Evolutionary conservation across 2,329 filamentous ascomycete genomes (phyloP).

Genomic region (Nakataea oryzae): DNA sequence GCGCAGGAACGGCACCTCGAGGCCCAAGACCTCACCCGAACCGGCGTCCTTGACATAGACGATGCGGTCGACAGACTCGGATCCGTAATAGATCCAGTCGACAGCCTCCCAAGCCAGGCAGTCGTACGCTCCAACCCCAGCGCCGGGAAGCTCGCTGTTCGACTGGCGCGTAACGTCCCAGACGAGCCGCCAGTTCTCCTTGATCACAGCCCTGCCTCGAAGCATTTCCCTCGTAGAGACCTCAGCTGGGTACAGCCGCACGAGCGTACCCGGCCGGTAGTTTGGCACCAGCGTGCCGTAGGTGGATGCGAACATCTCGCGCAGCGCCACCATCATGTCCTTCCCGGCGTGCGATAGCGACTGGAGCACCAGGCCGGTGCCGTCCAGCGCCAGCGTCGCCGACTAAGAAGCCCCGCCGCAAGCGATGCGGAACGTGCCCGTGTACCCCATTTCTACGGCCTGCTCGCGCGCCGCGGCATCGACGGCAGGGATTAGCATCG

Average conservation of each 20-base stretch:
- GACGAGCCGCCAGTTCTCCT: constrained; percentile 11
- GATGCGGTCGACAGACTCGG: constrained; percentile 10
- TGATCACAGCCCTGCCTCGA: constrained; percentile 5
- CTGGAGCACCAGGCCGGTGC: neutral
- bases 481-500: constrained; percentile 9
- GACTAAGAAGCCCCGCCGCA: constrained; percentile 2
- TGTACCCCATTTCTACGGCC: constrained; percentile 6
- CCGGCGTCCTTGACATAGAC: constrained; percentile 11
- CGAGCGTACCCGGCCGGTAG: constrained; percentile 1
- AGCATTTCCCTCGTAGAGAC: neutral
- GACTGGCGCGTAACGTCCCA: constrained; percentile 6
- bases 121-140: constrained; percentile 7
- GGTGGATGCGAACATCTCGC: constrained; percentile 7
- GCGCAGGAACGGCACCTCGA: constrained; percentile 13
- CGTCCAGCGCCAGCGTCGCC: constrained; percentile 4
- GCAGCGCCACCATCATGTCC: constrained; percentile 8
- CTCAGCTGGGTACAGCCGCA: constrained; percentile 9
- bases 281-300: constrained; percentile 7
- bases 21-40: constrained; percentile 9
- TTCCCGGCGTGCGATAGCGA: constrained; percentile 4
- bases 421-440: constrained; percentile 6
- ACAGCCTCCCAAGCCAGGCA: constrained; percentile 10
- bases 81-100: constrained; percentile 14
- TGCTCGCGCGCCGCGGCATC: constrained; percentile 9
- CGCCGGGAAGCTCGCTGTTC: constrained; percentile 8